Evolutionary conservation across 257 asterid species (phyloP), one percentile per base, ranked within the genome.

Genomic region (Thymus mandschuricus): DNA sequence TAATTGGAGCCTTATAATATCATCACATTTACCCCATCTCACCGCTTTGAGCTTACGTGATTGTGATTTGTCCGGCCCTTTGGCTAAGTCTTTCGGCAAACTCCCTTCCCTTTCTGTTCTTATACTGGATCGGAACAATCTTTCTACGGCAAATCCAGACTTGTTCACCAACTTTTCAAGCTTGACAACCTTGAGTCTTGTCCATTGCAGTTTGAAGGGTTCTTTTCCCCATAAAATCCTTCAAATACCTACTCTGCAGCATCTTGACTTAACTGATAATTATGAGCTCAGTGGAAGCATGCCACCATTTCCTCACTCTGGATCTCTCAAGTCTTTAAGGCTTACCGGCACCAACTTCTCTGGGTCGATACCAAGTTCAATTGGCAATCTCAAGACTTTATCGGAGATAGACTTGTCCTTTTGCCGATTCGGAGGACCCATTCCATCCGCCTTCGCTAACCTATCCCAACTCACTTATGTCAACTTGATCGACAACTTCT

Each of bases 301-400:
- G 10, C 48, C 1, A 15, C 66, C 60, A 5, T 77, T 85, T 62
- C 64, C 61, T 0, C 50, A 0, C 8, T 2, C 8, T 3, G 55
- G 81, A 44, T 78, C 81, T 13, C 48, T 85, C 1, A 68, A 61
- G 69, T 44, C 0, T 29, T 9, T 80, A 52, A 8, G 1, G 4
- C 82, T 82, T 48, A 56, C 71, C 11, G 8, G 30, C 29, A 81
- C 86, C 1, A 74, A 41, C 30, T 67, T 83, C 56, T 82, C 83
- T 3, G 75, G 82, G 57, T 63, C 77, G 11, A 9, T 85, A 50
- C 74, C 84, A 35, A 58, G 35, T 11, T 76, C 89, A 12, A 68
- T 86, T 33, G 31, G 66, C 38, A 80, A 80, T 10, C 83, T 13
- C 8, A 49, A 5, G n/a, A 3, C n/a, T 1, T 49, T 49, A 28